Evolutionary conservation across 1,139 yeast species (phyloP).

Genomic region (Eremothecium cymbalariae): DNA sequence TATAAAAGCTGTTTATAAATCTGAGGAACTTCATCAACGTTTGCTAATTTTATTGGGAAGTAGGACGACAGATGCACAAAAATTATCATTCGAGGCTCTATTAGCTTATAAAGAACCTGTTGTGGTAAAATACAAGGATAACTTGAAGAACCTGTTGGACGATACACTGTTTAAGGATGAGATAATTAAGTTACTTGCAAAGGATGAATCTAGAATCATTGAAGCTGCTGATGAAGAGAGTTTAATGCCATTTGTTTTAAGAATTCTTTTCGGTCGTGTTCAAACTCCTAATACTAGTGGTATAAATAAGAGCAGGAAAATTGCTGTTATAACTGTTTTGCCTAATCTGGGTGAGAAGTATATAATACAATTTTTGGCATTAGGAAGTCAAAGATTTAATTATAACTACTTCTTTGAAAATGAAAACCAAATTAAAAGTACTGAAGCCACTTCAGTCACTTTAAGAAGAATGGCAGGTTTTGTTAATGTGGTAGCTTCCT

Average conservation of each 20-base stretch:
- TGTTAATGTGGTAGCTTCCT: conserved; percentile 56
- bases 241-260: conserved; percentile 64
- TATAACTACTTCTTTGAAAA: conserved; percentile 35
- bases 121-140: conserved; percentile 62
- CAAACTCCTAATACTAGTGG: conserved; percentile 55
- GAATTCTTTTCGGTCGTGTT: conserved; percentile 82
- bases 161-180: conserved; percentile 84
- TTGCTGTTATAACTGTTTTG: conserved; percentile 65
- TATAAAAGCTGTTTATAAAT: conserved; percentile 45
- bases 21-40: conserved; percentile 47
- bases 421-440: conserved; percentile 22
- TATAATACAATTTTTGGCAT: conserved; percentile 49
- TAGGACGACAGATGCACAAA: conserved; percentile 56
- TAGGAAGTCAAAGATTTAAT: conserved; percentile 54
- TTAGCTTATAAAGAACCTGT: conserved; percentile 54
- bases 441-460: conserved; percentile 17
- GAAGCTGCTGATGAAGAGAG: conserved; percentile 51
- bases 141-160: conserved; percentile 66
- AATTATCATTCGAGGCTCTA: conserved; percentile 64
- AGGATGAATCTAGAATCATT: conserved; percentile 45
- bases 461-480: conserved; percentile 63
- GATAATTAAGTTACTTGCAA: conserved; percentile 52
- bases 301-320: conserved; percentile 62
- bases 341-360: conserved; percentile 52
- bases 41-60: conserved; percentile 55